These are phyloP conservation scores for Ilyonectria mors-panacis DNA, from an alignment of 2,329 filamentous ascomycete genomes.

Conservation along the genomic window DNA sequence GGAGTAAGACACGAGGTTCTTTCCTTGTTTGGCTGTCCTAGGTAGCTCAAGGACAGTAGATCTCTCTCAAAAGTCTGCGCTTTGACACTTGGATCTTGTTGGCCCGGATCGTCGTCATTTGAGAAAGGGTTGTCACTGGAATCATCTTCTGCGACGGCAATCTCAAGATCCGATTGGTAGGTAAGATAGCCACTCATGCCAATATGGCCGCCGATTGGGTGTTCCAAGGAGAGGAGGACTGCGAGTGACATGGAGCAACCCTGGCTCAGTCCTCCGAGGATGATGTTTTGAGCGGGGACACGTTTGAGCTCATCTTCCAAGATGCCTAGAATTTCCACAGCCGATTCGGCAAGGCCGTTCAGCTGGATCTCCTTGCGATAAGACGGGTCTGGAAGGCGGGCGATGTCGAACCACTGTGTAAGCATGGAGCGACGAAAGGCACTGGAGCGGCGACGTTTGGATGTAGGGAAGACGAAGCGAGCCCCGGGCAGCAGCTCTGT, in stretches of 20 bases:
- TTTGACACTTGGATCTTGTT: conserved; percentile 36
- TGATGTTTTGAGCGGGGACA: conserved; percentile 55
- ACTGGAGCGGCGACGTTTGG: conserved; percentile 59
- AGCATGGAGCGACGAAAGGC: conserved; percentile 59
- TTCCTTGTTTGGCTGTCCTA: conserved; percentile 28
- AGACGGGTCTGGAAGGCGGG: conserved; percentile 56
- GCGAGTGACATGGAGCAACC: conserved; percentile 64
- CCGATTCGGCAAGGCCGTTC: conserved; percentile 61
- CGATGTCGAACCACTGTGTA: conserved; percentile 68
- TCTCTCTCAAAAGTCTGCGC: conserved; percentile 52
- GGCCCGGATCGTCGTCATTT: conserved; percentile 25
- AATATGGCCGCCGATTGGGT: conserved; percentile 58
- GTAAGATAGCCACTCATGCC: conserved; percentile 65
- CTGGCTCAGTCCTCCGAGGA: conserved; percentile 68
- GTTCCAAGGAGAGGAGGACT: conserved; percentile 57
- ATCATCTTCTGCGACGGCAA: conserved; percentile 38
- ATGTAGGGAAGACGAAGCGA: conserved; percentile 68
- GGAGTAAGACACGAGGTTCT: conserved; percentile 49
- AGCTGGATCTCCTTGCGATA: conserved; percentile 60
- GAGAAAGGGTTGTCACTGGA: conserved; percentile 44
- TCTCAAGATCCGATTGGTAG: conserved; percentile 55
- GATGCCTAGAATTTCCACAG: conserved; percentile 52
- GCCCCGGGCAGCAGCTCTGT: conserved; percentile 55
- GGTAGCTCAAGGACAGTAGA: conserved; percentile 45
- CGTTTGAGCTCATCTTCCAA: conserved; percentile 52